Percentiles rank a stretch among this genome's conserved stretches.
Evolutionary conservation across 768 basidiomycete species (phyloP).

Genomic region (Dictyophora rubrovolvata): DNA sequence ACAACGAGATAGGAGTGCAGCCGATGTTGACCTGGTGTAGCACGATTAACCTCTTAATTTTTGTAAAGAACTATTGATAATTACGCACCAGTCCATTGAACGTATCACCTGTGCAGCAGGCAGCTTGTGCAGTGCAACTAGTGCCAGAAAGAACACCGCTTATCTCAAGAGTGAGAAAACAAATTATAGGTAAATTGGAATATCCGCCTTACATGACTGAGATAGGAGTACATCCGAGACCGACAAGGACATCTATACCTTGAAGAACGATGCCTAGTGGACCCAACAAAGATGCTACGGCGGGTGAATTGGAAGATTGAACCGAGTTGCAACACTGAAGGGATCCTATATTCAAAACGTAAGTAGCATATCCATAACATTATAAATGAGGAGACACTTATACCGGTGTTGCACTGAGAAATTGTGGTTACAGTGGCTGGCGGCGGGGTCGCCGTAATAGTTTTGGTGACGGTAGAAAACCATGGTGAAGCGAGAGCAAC

Average conservation of each 20-base stretch:
- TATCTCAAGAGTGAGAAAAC: background rate
- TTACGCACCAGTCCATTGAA: conserved; percentile 3
- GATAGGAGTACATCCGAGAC: conserved; percentile 19
- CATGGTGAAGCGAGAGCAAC: background rate
- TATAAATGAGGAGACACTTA: background rate
- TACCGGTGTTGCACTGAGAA: conserved; percentile 9
- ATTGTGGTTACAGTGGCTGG: background rate
- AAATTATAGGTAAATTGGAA: background rate
- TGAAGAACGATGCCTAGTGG: conserved; percentile 17
- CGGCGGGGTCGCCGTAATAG: background rate
- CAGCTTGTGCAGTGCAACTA: conserved; percentile 14
- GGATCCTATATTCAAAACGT: conserved; percentile 8
- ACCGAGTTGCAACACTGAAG: conserved; percentile 25
- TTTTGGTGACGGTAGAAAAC: background rate
- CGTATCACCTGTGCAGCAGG: conserved; percentile 20
- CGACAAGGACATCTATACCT: conserved; percentile 15
- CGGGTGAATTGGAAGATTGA: conserved; percentile 11
- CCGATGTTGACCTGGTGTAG: background rate
- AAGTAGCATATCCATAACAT: background rate
- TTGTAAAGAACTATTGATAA: background rate
- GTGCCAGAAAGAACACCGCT: conserved; percentile 15
- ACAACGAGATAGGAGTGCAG: background rate
- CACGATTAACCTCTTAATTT: background rate
- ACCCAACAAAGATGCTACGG: conserved; percentile 31
- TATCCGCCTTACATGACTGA: conserved; percentile 10